Percentiles rank a stretch among this genome's conserved stretches.
Evolutionary conservation across 257 asterid genomes (phyloP).

Genomic region (Solanum piurae): DNA sequence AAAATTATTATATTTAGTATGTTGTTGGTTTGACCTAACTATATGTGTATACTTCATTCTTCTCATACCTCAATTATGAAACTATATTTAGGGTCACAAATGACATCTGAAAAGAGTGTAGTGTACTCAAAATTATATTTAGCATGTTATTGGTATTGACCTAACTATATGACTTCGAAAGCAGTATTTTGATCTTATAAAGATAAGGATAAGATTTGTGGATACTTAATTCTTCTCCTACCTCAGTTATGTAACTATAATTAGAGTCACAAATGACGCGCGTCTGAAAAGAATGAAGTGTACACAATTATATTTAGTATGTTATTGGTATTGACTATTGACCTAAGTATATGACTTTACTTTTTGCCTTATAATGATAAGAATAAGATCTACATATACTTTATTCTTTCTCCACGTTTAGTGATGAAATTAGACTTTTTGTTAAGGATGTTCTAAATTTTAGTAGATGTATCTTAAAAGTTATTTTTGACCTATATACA

Average conservation of each 20-base stretch:
- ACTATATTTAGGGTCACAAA: background rate
- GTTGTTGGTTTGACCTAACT: background rate
- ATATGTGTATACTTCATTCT: too few species aligned
- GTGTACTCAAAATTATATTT: background rate
- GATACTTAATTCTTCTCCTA: background rate
- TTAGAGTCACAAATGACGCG: background rate
- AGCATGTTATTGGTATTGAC: background rate
- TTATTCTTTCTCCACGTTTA: background rate
- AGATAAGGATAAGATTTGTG: background rate
- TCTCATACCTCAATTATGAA: background rate
- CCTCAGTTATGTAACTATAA: background rate
- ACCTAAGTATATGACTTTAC: too few species aligned
- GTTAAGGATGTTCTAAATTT: too few species aligned
- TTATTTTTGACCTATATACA: background rate
- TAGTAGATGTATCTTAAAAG: background rate
- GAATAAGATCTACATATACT: rapidly evolving
- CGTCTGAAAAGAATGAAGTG: background rate
- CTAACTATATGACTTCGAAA: background rate
- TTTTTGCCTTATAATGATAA: background rate
- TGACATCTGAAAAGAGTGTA: background rate
- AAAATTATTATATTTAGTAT: too few species aligned
- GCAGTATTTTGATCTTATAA: background rate
- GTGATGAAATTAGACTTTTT: background rate
- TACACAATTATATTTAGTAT: too few species aligned
- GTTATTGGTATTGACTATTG: background rate